A percentile compares a stretch with the other conserved stretches of the same genome.
These are phyloP conservation scores for Backusella westeae DNA, from an alignment of 192 early-diverging fungal species.

Conservation along the genomic window DNA sequence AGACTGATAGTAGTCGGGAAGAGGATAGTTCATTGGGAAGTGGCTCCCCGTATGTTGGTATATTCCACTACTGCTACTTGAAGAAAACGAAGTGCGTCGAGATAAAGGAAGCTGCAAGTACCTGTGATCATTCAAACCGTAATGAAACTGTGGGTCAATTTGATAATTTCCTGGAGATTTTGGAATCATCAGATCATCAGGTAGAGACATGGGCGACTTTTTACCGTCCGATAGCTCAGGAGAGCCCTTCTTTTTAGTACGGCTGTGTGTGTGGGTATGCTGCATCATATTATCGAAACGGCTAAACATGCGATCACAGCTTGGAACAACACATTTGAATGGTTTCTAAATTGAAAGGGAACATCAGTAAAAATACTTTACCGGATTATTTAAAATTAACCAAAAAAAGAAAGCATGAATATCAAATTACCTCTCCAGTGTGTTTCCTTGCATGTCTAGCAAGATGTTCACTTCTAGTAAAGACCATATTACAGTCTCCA, in stretches of 20 bases:
- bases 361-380: not conserved
- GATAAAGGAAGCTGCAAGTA: not conserved
- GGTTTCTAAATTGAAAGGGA: conserved; percentile 50
- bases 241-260: not conserved
- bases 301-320: conserved; percentile 65
- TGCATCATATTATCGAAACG: conserved; percentile 81
- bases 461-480: conserved; percentile 29
- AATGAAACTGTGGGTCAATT: not conserved
- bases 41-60: not conserved
- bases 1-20: not conserved
- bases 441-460: conserved; percentile 38
- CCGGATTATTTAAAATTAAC: not conserved
- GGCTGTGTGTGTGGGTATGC: conserved; percentile 63
- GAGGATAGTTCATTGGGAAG: not conserved
- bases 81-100: not conserved
- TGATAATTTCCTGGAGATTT: not conserved
- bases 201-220: not conserved
- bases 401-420: not conserved
- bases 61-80: not conserved
- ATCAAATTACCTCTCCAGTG: conserved; percentile 28
- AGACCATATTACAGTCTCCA: conserved; percentile 27
- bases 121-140: not conserved
- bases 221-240: not conserved
- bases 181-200: not conserved
- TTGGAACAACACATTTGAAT: conserved; percentile 63